Base-by-base conservation (phyloP, 352 stramenopile genomes). In the Phytophthora gonapodyides region DNA sequence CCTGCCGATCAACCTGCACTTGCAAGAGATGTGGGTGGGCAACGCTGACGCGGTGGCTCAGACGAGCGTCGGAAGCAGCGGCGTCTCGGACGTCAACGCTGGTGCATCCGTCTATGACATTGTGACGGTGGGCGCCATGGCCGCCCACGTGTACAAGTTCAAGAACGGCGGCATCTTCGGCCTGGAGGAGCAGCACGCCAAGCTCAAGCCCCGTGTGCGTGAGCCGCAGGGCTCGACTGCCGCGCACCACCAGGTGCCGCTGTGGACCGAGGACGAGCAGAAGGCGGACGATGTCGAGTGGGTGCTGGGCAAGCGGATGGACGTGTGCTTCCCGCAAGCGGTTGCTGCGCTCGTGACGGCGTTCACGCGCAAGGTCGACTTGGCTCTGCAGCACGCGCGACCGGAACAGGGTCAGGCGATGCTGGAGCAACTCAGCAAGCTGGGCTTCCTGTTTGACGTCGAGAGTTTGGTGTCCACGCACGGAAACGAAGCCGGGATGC, bases 21-120 rank as follows among this genome's bases (percentile, higher is more conserved):
- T 95, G 19, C 87, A 95, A 59, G 84, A 93, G 47, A 94, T 95
- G 84, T 93, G 84, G 82, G 84, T 95, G 2, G 81, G 80, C 0
- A 89, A 77, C 4, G 75, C 76, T 13, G 69, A 87, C 13, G 51
- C 55, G 44, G 71, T 64, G 46, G 70, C 67, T 21, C 72, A 68
- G 64, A 80, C 49, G 40, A 80, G 50, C 40, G 69, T 71, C n/a
- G 38, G 27, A 36, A 75, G 62, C 53, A 77, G 42, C 17, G 62
- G 45, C 8, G 67, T 61, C n/a, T 69, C 63, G 24, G 73, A 75
- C 36, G 62, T 51, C 5, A 78, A 70, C 27, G 57, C 63, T 2
- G 43, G 21, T 27, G 71, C 76, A 0, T 53, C 64, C 3, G 83
- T 93, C 31, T 96, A 96, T 55, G 85, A 93, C 38, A 93, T 91